Conservation (phyloP, 805 yeast species). For the Yamadazyma sp. region DNA sequence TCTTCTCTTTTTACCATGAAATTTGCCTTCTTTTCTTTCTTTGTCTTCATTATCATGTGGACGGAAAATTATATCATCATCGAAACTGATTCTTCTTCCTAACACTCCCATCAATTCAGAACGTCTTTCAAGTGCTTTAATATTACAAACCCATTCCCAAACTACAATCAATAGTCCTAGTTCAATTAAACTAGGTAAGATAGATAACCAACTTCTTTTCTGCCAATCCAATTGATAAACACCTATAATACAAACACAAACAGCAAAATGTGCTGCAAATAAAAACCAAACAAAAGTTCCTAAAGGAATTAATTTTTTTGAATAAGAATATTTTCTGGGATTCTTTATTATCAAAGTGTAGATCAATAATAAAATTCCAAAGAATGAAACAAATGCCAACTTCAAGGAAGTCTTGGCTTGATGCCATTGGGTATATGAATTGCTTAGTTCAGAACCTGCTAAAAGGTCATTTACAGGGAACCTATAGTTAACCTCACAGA, state of each 20-base stretch:
- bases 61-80: constrained; percentile 27
- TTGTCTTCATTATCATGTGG: constrained; percentile 1
- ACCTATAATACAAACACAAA: constrained; percentile 25
- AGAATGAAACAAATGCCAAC: constrained; percentile 25
- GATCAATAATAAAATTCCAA: constrained; percentile 31
- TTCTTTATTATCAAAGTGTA: constrained; percentile 37
- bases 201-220: constrained; percentile 48
- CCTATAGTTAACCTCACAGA: constrained; percentile 8
- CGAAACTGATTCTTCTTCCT: constrained; percentile 55
- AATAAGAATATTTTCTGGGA: constrained; percentile 42
- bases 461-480: neutral
- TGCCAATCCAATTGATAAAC: constrained; percentile 30
- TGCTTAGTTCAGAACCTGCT: neutral
- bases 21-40: neutral
- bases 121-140: constrained; percentile 47
- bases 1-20: constrained; percentile 2
- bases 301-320: constrained; percentile 44
- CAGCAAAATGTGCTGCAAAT: constrained; percentile 34
- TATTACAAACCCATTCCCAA: constrained; percentile 67
- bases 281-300: constrained; percentile 43
- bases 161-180: constrained; percentile 50
- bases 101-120: constrained; percentile 56
- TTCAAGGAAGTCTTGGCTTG: constrained; percentile 25
- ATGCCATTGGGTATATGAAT: constrained; percentile 13
- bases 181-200: constrained; percentile 42